phyloP scores from a whole-genome alignment of 2,329 filamentous ascomycete genomes.

The Microthyrium microscopicum region DNA sequence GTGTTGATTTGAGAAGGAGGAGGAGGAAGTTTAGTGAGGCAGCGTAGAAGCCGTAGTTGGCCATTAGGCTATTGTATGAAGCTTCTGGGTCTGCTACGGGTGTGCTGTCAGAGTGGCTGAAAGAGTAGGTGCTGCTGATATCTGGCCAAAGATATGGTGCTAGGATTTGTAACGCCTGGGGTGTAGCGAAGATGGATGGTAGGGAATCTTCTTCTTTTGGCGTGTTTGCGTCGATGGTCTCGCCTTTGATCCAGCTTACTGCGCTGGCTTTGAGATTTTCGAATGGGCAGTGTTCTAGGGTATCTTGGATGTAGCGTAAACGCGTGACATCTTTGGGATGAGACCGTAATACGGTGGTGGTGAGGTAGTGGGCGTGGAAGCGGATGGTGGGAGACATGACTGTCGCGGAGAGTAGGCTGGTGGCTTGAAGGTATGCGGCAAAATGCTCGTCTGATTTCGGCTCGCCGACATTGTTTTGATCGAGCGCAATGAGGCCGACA shows the following conservation, averaged over 20 bases:
- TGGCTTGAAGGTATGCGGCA: slow-evolving; percentile 33
- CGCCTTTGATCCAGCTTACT: slow-evolving; percentile 43
- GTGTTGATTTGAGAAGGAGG: slow-evolving; percentile 32
- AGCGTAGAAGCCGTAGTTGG: slow-evolving; percentile 37
- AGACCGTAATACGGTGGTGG: slow-evolving; percentile 32
- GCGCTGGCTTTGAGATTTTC: slow-evolving; percentile 39
- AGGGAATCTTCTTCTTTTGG: slow-evolving; percentile 7
- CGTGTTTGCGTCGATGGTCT: slow-evolving; percentile 33
- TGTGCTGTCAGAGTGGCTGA: slow-evolving; percentile 20
- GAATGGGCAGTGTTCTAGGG: slow-evolving; percentile 36
- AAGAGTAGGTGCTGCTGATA: slow-evolving; percentile 22
- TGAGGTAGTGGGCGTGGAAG: slow-evolving; percentile 32
- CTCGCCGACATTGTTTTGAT: slow-evolving; percentile 27
- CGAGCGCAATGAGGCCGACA: slow-evolving; percentile 33
- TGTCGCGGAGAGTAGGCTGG: slow-evolving; percentile 31
- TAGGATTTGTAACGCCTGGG: slow-evolving; percentile 28
- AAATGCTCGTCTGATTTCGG: slow-evolving; percentile 35
- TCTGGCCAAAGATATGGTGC: slow-evolving; percentile 37
- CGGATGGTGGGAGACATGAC: slow-evolving; percentile 29
- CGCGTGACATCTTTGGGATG: slow-evolving; percentile 35
- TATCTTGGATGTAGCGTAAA: slow-evolving; percentile 36
- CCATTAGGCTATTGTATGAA: slow-evolving; percentile 28
- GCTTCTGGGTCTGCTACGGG: slow-evolving; percentile 15
- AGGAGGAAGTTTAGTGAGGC: slow-evolving; percentile 43
- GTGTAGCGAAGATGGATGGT: slow-evolving; percentile 29